These are phyloP conservation scores for Dactylellina drechsleri DNA, from an alignment of 2,329 filamentous ascomycete species.

Conservation along the genomic window DNA sequence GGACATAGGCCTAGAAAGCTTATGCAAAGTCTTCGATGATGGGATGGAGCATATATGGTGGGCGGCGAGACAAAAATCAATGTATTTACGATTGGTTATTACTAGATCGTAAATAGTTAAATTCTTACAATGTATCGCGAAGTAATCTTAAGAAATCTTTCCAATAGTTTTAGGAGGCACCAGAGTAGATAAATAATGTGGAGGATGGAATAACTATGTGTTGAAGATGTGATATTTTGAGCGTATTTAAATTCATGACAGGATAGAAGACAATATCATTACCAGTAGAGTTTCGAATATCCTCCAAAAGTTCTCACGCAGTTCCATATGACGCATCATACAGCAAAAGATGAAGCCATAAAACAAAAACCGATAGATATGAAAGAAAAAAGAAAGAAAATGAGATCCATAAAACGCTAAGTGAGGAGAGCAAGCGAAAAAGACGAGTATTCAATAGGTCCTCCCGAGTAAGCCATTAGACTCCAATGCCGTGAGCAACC, in stretches of 20 bases:
- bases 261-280: constrained; percentile 4
- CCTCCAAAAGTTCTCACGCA: constrained; percentile 3
- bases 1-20: too few relatives aligned
- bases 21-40: too few relatives aligned
- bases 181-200: too few relatives aligned
- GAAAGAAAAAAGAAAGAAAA: neutral
- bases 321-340: constrained; percentile 7
- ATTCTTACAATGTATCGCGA: too few relatives aligned
- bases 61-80: too few relatives aligned
- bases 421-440: constrained; percentile 6
- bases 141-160: too few relatives aligned
- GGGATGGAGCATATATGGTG: too few relatives aligned
- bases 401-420: constrained; percentile 13
- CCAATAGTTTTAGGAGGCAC: too few relatives aligned
- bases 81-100: too few relatives aligned
- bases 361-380: neutral
- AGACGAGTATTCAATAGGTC: constrained; percentile 17
- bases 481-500: constrained; percentile 5
- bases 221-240: constrained; percentile 29
- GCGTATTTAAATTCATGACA: neutral
- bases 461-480: constrained; percentile 26
- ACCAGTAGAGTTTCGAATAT: constrained; percentile 3
- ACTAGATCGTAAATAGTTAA: too few relatives aligned
- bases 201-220: constrained; percentile 3
- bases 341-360: neutral